Base-by-base conservation (phyloP, 1,139 yeast species). In the Meyerozyma athensensis region DNA sequence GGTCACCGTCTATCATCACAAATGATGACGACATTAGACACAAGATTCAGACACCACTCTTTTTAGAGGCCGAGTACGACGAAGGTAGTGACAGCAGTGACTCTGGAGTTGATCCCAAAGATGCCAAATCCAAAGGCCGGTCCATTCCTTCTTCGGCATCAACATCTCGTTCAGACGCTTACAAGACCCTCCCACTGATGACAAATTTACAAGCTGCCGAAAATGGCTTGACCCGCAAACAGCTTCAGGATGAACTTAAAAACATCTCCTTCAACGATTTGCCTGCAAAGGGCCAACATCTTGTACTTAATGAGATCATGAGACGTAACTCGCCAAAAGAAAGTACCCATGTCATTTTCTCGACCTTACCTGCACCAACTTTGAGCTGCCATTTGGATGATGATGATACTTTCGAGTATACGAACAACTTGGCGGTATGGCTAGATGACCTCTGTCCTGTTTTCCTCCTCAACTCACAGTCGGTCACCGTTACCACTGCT, bases 401-500 rank as follows among this genome's bases (percentile, higher is more conserved):
- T 38, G 74, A 67, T 10, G 92, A 81, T 19, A 75, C 95, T 34
- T 64, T 79, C 38, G 89, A 83, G 33, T 92, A 89, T 52, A 77
- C 85, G 8, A 79, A 79, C 40, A 83, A 83, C 47, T 65, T 92
- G 40, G 84, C 89, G 35, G 61, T 85, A 10, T 86, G 97, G 95
- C 69, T 89, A 39, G 76, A 79, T 37, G 87, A 74, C 7, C 62
- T 92, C 33, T 96, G 96, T 0, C 96, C 97, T 0, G 72, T 79
- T 4, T 58, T 92, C 53, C 61, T 92, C 43, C 71, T 92, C 39
- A 90, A 92, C 54, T 86, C 97, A 0, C 95, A 89, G 59, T 83
- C 96, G 0, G 87, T 90, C 67, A 92, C 98, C 0, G 97, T 92
- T 2, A 92, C 98, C 0, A 90, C 97, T 9, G 89, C 95, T 17